Conservation (phyloP, 306 rosid genomes). For the Phaseolus lunatus region DNA sequence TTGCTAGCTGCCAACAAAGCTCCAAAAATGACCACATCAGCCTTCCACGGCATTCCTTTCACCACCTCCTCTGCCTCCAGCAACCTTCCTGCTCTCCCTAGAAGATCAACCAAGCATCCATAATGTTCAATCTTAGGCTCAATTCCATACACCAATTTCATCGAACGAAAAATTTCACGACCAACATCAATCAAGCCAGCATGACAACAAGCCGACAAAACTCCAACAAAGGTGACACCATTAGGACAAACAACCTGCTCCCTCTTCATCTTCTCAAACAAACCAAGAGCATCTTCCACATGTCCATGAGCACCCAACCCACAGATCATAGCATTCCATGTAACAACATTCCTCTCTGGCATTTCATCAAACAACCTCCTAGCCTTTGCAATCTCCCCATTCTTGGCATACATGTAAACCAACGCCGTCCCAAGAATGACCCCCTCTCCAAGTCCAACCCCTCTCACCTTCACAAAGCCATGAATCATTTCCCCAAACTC, state of each 20-base stretch:
- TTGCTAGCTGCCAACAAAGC: slow-evolving; percentile 60
- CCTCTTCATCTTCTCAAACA: slow-evolving; percentile 48
- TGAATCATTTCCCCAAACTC: slow-evolving; percentile 53
- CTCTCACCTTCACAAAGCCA: slow-evolving; percentile 46
- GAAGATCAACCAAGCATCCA: slow-evolving; percentile 66
- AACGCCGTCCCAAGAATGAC: slow-evolving; percentile 59
- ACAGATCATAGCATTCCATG: slow-evolving; percentile 63
- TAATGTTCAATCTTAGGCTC: slow-evolving; percentile 60
- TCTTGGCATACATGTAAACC: slow-evolving; percentile 59
- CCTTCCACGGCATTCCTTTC: slow-evolving; percentile 55
- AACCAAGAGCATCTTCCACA: slow-evolving; percentile 50
- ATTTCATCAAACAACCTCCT: slow-evolving; percentile 50
- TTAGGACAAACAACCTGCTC: slow-evolving; percentile 51
- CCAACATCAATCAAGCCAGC: slow-evolving; percentile 58
- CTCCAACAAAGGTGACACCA: slow-evolving; percentile 55
- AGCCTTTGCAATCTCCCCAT: slow-evolving; percentile 46
- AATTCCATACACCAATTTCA: slow-evolving; percentile 51
- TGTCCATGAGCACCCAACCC: slow-evolving; percentile 56
- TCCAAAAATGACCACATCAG: slow-evolving; percentile 58
- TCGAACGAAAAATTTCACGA: slow-evolving; percentile 43
- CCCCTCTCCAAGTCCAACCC: slow-evolving; percentile 46
- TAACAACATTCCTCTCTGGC: slow-evolving; percentile 54
- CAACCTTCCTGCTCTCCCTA: slow-evolving; percentile 52
- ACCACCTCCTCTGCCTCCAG: slow-evolving; percentile 54
- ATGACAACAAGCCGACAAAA: slow-evolving; percentile 61